Percentiles rank a stretch among this genome's conserved stretches.
These are phyloP conservation scores for Aspergillus phoenicis DNA, from an alignment of 2,329 filamentous ascomycete genomes.

Conservation along the genomic window DNA sequence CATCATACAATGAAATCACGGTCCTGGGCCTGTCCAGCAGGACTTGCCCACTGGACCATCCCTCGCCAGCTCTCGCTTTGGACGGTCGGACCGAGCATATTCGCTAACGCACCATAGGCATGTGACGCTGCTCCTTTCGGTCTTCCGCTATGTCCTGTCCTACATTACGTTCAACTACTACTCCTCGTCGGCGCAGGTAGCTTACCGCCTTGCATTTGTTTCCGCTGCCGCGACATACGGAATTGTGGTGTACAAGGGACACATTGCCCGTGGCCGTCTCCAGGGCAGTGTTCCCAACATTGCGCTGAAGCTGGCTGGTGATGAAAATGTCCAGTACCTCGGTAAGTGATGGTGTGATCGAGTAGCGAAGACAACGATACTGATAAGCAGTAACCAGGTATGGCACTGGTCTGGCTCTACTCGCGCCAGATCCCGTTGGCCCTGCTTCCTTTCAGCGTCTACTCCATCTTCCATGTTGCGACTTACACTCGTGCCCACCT, in stretches of 20 bases:
- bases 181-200: slow-evolving; percentile 73
- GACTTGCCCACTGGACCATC: neutral
- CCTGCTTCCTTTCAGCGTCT: slow-evolving; percentile 90
- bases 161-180: slow-evolving; percentile 89
- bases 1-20: neutral
- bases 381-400: slow-evolving; percentile 57
- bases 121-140: slow-evolving; percentile 78
- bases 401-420: slow-evolving; percentile 95
- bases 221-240: slow-evolving; percentile 91
- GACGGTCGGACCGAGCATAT: neutral
- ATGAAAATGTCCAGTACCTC: slow-evolving; percentile 98
- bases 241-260: slow-evolving; percentile 98
- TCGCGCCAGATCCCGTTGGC: slow-evolving; percentile 86
- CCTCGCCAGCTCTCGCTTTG: slow-evolving; percentile 11
- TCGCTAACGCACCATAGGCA: slow-evolving; percentile 62
- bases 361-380: neutral
- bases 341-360: slow-evolving; percentile 58
- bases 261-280: slow-evolving; percentile 78
- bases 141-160: slow-evolving; percentile 79
- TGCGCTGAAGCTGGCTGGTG: slow-evolving; percentile 68
- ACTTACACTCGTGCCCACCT: slow-evolving; percentile 94
- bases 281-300: slow-evolving; percentile 66
- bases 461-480: slow-evolving; percentile 97
- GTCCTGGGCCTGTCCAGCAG: neutral
- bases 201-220: slow-evolving; percentile 88